Evolutionary conservation across 2,329 filamentous ascomycete genomes (phyloP), one percentile per base, ranked within the genome.

Genomic region (Botrytis hyacinthi): DNA sequence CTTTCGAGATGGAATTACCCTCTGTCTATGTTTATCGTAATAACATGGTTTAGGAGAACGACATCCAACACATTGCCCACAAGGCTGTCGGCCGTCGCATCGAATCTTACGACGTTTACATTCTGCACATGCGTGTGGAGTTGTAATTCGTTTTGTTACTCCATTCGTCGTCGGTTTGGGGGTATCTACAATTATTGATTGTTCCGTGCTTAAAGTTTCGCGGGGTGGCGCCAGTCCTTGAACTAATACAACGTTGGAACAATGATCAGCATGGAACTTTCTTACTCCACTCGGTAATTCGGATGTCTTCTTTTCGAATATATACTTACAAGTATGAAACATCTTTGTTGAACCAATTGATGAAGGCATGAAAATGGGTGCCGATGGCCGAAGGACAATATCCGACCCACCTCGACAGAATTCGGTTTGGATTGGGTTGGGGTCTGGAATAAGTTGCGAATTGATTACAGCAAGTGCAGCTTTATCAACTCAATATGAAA

Each of bases 21-120:
- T 86, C 81, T 93, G 91, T 26, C 92, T 87, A 76, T 94, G 92
- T 83, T 95, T 94, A 77, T 93, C 91, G 81, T 95, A 95, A 78
- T 91, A 90, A 80, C 93, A 95, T 72, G 89, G 86, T 81, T 94
- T 93, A 6, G 92, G 91, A 75, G 93, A 92, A 73, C 93, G 90
- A 80, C 93, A 95, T 81, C 92, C 94, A 73, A 93, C 87, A 81
- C 93, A 96, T 80, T 94, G 93, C 54, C 92, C 92, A 80, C 93
- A 96, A 18, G 93, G 93, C 79, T 93, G 91, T 77, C 91, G 88
- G 72, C 93, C 93, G 83, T 95, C 92, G 80, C 93, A 96, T 76
- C 93, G 91, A 46, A 95, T 95, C 82, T 95, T 96, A 75, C 93
- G 88, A 77, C 93, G 87, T 80, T 94, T 91, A 83, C 93, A 94